Conservation (phyloP, 2,329 filamentous ascomycete genomes). For the Rugonectria rugulosa region DNA sequence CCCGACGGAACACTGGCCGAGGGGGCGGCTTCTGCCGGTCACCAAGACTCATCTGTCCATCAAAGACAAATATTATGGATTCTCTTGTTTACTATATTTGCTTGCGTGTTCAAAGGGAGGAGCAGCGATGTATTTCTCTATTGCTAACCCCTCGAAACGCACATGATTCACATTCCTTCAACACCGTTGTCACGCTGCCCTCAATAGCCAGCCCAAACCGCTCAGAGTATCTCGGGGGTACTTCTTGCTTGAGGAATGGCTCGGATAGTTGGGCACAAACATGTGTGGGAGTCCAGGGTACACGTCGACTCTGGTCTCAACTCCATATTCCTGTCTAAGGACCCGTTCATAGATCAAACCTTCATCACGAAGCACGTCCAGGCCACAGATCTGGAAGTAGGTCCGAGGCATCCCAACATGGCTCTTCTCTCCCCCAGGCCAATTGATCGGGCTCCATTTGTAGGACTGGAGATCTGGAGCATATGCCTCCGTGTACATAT, state of each 20-base stretch:
- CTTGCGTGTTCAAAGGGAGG: too few species aligned
- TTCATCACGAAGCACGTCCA: constrained; percentile 21
- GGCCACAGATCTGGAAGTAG: constrained; percentile 17
- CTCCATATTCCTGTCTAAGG: constrained; percentile 4
- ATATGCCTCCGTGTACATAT: constrained; percentile 9
- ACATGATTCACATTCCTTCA: constrained; percentile 51
- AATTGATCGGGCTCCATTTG: constrained; percentile 16
- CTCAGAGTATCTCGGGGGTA: background rate
- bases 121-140: too few species aligned
- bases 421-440: background rate
- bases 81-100: too few species aligned
- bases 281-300: constrained; percentile 12
- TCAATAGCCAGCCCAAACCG: background rate
- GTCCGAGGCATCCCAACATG: constrained; percentile 4
- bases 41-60: too few species aligned
- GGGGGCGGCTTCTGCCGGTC: too few species aligned
- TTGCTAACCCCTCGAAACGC: too few species aligned
- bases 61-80: too few species aligned
- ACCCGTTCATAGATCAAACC: constrained; percentile 21
- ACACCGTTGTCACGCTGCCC: background rate
- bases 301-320: constrained; percentile 7
- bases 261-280: constrained; percentile 7
- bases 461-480: constrained; percentile 1
- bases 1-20: too few species aligned
- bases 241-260: background rate